Conservation (phyloP, 1,284 basidiomycete species). For the Trichosporon asahii region DNA sequence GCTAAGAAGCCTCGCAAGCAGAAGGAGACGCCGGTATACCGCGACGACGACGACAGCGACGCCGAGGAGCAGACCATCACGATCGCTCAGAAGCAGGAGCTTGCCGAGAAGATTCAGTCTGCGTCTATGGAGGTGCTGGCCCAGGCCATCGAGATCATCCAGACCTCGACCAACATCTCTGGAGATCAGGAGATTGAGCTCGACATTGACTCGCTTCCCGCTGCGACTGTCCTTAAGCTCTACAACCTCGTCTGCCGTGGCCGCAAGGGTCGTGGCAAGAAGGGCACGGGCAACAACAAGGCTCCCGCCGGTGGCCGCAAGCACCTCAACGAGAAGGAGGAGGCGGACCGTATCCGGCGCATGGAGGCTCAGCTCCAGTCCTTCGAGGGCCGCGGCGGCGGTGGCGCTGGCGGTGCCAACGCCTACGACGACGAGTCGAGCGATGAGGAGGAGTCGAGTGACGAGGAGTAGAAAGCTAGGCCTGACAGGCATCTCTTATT, state of each 20-base stretch:
- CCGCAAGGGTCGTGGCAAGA: constrained; percentile 33
- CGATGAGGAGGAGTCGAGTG: constrained; percentile 45
- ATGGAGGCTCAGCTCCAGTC: constrained; percentile 62
- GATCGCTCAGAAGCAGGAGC: constrained; percentile 92
- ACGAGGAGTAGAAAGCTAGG: constrained; percentile 37
- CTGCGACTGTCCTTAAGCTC: constrained; percentile 76
- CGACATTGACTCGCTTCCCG: constrained; percentile 85
- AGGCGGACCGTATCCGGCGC: constrained; percentile 71
- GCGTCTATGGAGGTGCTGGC: constrained; percentile 74
- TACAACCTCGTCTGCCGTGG: constrained; percentile 85
- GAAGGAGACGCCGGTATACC: constrained; percentile 39
- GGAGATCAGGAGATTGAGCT: constrained; percentile 94
- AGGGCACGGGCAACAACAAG: constrained; percentile 23
- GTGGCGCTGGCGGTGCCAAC: constrained; percentile 24
- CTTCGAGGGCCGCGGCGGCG: constrained; percentile 33
- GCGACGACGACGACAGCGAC: constrained; percentile 52
- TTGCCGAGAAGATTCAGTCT: constrained; percentile 82
- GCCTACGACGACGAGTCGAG: constrained; percentile 37
- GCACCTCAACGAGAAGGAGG: constrained; percentile 56
- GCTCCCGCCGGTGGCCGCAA: constrained; percentile 66
- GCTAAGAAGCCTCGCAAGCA: constrained; percentile 44
- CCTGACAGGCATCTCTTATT: not conserved
- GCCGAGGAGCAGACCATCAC: constrained; percentile 55
- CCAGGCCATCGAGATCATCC: constrained; percentile 85
- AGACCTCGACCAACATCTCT: constrained; percentile 79